Evolutionary conservation across 2,329 filamentous ascomycete genomes (phyloP), one percentile per base, ranked within the genome.

Genomic region (Peltaster fructicola): DNA sequence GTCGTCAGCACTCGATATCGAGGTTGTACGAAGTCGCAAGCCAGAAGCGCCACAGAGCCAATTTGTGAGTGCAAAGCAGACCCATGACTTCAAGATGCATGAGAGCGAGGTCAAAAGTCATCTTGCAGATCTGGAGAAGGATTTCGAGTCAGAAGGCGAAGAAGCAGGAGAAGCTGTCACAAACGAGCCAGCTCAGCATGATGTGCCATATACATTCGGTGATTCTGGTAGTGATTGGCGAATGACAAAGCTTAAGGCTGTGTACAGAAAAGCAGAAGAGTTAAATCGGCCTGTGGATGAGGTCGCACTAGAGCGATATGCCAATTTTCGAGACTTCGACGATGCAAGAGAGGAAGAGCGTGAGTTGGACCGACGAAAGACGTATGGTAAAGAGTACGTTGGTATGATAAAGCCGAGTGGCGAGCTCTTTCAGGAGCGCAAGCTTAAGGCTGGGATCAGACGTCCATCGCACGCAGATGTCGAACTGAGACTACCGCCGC

Each of bases 191-290:
- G 56, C 61, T 1, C 53, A 68, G 21, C 59, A 69, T 26, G 65
- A 77, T 28, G 68, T 90, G 6, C 60, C 68, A 30, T 98, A 95
- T 45, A 78, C 58, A 0, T 90, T 98, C 50, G 88, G 90, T 10
- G 88, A 98, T 47, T 56, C 68, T 5, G 85, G 88, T 0, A 85
- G 84, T 8, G 69, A 81, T 40, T 98, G 90, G 88, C 73, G 90
- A 24, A 92, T 98, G 84, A 91, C 76, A 5, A 93, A 84, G 50
- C 66, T 98, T 15, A 82, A 77, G 36, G 76, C 72, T 7, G 79
- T 92, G 2, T 92, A 91, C 48, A 66, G 68, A 14, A 65, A 73
- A 26, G 80, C 82, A 0, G 64, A 90, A 37, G 73, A 88, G 39
- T 72, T 60, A 1, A 73, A 72, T 0, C 63, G 63, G n/a, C 41